phyloP scores from a whole-genome alignment of 2,329 filamentous ascomycete species.

The Neofusicoccum laricinum region DNA sequence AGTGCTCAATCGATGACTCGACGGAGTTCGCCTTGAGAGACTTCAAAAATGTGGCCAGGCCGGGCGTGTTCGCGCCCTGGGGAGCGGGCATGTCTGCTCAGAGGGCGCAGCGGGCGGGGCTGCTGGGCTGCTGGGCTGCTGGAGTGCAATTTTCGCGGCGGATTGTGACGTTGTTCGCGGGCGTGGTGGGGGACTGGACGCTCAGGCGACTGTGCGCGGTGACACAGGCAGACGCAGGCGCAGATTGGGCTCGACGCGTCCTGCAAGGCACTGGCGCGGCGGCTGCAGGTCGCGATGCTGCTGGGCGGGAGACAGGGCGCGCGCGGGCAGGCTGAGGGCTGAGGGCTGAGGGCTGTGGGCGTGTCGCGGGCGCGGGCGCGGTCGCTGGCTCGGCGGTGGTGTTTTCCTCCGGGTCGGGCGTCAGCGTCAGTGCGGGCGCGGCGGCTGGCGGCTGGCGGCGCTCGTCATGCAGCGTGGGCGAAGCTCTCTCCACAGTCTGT shows the following conservation, averaged over 20 bases:
- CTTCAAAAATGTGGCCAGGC: slow-evolving; percentile 74
- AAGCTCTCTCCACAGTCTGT: slow-evolving; percentile 14
- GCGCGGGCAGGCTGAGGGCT: neutral
- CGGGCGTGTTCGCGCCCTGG: slow-evolving; percentile 63
- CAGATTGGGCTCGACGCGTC: neutral
- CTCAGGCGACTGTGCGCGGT: neutral
- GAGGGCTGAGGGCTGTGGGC: no score
- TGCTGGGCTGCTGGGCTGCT: no score
- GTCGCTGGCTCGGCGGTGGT: neutral
- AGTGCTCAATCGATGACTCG: slow-evolving; percentile 77
- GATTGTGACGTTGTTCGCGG: slow-evolving; percentile 6
- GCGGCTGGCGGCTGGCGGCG: neutral
- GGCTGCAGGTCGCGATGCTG: neutral
- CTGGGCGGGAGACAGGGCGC: neutral
- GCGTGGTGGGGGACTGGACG: neutral
- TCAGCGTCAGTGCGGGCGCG: neutral
- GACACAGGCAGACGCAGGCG: neutral
- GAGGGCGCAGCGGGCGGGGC: neutral
- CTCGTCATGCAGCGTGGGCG: slow-evolving; percentile 8
- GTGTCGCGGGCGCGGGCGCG: no score
- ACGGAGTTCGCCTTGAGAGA: slow-evolving; percentile 72
- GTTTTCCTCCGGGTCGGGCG: slow-evolving; percentile 6
- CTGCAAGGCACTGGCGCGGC: slow-evolving; percentile 7
- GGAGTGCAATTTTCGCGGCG: neutral
- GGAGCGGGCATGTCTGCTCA: slow-evolving; percentile 54